Evolutionary conservation across 2,329 filamentous ascomycete genomes (phyloP), one percentile per base, ranked within the genome.

Genomic region (Talaromyces funiculosus): DNA sequence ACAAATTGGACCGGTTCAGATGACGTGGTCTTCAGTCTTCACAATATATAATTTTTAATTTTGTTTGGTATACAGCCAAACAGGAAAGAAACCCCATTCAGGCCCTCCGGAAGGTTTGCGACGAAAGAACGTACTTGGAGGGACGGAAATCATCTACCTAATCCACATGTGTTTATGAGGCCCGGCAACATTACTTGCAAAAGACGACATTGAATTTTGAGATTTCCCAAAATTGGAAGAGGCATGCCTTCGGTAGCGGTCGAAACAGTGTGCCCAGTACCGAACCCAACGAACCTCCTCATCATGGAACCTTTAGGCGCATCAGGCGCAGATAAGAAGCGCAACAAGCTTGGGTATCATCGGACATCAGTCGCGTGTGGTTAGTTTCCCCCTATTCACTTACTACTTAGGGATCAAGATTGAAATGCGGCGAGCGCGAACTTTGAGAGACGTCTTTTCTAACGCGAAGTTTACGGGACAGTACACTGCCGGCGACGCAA

Each of bases 311-410:
- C 60, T 61, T 66, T 69, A 62, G 66, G 64, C 57, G 67, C 68
- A 49, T 71, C 70, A 47, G 60, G 66, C 57, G 81, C 83, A 37
- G 84, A 89, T 67, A 89, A 89, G 72, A 85, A 86, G 71, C 86
- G 92, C 71, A 97, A 96, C 75, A 97, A 96, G 77, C 82, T 97
- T 63, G 93, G 93, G 40, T 97, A 97, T 73, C 93, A 97, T 78
- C 86, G 93, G 70, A 96, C 92, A 37, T 95, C 92, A 47, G 90
- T 97, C 68, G 94, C 93, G 67, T 97, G 93, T 80, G 89, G 93
- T 97, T 84, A 85, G 92, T 86, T 61, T 43, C 62, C 53, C 35
- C 47, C 42, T 43, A 22, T 60, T n/a, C 42, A 54, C 33, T 18
- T 6, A 0, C 33, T 42, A 20, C 51, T 59, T 60, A 62, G 53